Percentiles rank a stretch among this genome's conserved stretches.
phyloP scores from a whole-genome alignment of 768 basidiomycete genomes.

The Leccinum rimulosum region DNA sequence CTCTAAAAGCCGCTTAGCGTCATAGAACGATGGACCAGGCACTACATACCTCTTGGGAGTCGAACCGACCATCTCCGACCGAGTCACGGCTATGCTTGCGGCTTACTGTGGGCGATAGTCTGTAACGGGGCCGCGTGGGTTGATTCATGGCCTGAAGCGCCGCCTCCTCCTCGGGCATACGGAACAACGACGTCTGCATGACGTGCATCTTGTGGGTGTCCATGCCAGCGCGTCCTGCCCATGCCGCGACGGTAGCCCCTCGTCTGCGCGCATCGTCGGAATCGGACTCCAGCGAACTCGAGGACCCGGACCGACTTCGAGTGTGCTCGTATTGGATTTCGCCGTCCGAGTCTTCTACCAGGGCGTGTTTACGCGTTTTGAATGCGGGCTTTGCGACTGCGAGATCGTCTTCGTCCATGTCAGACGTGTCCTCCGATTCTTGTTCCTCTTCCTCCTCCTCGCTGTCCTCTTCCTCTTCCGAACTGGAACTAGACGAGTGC shows the following conservation, averaged over 20 bases:
- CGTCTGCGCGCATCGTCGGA: constrained; percentile 17
- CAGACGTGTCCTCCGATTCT: constrained; percentile 40
- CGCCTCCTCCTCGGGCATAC: constrained; percentile 70
- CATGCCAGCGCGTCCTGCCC: constrained; percentile 72
- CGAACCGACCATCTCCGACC: constrained; percentile 65
- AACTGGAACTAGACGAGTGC: constrained; percentile 25
- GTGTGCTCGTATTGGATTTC: constrained; percentile 47
- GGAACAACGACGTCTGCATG: constrained; percentile 89
- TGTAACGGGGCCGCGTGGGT: constrained; percentile 34
- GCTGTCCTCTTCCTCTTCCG: constrained; percentile 34
- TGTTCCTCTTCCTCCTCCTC: constrained; percentile 38
- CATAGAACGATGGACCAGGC: constrained; percentile 1
- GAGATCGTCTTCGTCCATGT: constrained; percentile 53
- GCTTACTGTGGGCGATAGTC: constrained; percentile 40
- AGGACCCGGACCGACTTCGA: constrained; percentile 35
- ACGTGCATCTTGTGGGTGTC: constrained; percentile 88
- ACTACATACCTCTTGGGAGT: constrained; percentile 56
- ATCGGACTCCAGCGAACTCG: constrained; percentile 25
- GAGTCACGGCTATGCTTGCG: constrained; percentile 80
- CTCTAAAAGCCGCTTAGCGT: constrained; percentile 44
- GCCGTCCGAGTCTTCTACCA: constrained; percentile 55
- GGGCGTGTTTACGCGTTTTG: constrained; percentile 40
- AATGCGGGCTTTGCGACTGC: constrained; percentile 24
- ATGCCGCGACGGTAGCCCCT: constrained; percentile 57
- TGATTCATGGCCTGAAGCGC: constrained; percentile 55